Conservation (phyloP, 2,329 filamentous ascomycete genomes). For the Onygena corvina region DNA sequence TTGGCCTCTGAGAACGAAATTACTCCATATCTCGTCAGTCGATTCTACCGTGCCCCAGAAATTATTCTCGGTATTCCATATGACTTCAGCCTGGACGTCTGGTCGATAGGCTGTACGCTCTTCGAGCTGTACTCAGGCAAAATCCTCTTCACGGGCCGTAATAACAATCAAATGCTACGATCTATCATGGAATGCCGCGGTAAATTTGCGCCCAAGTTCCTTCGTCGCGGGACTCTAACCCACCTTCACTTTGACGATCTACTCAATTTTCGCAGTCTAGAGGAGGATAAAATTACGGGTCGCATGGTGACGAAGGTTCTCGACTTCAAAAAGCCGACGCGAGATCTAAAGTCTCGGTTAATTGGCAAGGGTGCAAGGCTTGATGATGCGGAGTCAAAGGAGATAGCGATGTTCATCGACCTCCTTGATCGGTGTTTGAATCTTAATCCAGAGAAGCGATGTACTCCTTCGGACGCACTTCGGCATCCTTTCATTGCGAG, state of each 20-base stretch:
- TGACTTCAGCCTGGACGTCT: slow-evolving; percentile 89
- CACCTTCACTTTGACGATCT: slow-evolving; percentile 72
- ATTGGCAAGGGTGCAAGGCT: slow-evolving; percentile 60
- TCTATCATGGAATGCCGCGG: slow-evolving; percentile 93
- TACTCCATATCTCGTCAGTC: slow-evolving; percentile 87
- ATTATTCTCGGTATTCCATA: slow-evolving; percentile 95
- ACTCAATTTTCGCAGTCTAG: slow-evolving; percentile 71
- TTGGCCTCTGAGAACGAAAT: slow-evolving; percentile 83
- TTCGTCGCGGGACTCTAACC: slow-evolving; percentile 67
- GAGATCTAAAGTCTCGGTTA: slow-evolving; percentile 71
- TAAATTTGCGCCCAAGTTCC: slow-evolving; percentile 77
- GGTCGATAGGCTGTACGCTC: slow-evolving; percentile 93
- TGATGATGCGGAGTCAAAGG: slow-evolving; percentile 59
- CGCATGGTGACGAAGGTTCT: slow-evolving; percentile 48
- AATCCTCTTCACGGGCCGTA: slow-evolving; percentile 86
- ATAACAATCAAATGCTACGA: slow-evolving; percentile 97
- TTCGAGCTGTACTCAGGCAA: slow-evolving; percentile 97
- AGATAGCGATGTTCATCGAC: slow-evolving; percentile 74
- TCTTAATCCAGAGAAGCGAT: slow-evolving; percentile 84
- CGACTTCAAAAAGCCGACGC: slow-evolving; percentile 54
- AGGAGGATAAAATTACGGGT: slow-evolving; percentile 75
- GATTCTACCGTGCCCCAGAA: slow-evolving; percentile 94
- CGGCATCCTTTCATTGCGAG: slow-evolving; percentile 68
- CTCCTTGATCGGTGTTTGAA: slow-evolving; percentile 77
- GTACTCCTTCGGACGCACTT: slow-evolving; percentile 74